Evolutionary conservation across 495 filamentous ascomycete species (phyloP).

Genomic region (Pyrenula massariospora): DNA sequence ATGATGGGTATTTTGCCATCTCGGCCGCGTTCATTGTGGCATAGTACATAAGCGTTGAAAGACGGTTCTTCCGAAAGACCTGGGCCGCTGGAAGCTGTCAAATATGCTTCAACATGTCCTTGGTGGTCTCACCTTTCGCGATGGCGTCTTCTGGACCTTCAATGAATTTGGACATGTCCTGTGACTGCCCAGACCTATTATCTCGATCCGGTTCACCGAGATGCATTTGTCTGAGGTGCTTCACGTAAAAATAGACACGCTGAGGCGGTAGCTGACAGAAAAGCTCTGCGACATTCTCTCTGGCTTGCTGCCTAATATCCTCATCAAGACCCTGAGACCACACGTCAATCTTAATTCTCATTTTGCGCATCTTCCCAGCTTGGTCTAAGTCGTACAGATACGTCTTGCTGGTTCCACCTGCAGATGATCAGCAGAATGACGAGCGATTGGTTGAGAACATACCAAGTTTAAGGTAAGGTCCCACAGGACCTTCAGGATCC

Average conservation of each 20-base stretch:
- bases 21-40: slow-evolving; percentile 3
- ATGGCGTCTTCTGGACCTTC: slow-evolving; percentile 8
- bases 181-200: neutral
- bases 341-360: slow-evolving; percentile 10
- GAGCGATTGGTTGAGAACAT: slow-evolving; percentile 1
- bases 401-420: slow-evolving; percentile 3
- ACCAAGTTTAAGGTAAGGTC: slow-evolving; percentile 7
- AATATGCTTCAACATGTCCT: neutral
- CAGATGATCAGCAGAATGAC: slow-evolving; percentile 1
- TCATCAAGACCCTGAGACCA: slow-evolving; percentile 5
- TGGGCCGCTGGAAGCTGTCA: slow-evolving; percentile 1
- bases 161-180: neutral
- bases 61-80: slow-evolving; percentile 3
- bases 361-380: slow-evolving; percentile 6
- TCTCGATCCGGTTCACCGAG: neutral
- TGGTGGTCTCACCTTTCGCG: slow-evolving; percentile 2
- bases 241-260: slow-evolving; percentile 7
- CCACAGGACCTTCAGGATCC: neutral
- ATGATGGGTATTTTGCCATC: slow-evolving; percentile 4
- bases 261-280: slow-evolving; percentile 7
- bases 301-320: slow-evolving; percentile 3
- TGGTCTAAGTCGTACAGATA: slow-evolving; percentile 7
- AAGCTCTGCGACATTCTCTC: slow-evolving; percentile 6
- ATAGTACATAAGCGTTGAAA: slow-evolving; percentile 5
- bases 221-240: slow-evolving; percentile 4